phyloP scores from a whole-genome alignment of 140 eudicot genomes.

The Ambrosia hybrid region DNA sequence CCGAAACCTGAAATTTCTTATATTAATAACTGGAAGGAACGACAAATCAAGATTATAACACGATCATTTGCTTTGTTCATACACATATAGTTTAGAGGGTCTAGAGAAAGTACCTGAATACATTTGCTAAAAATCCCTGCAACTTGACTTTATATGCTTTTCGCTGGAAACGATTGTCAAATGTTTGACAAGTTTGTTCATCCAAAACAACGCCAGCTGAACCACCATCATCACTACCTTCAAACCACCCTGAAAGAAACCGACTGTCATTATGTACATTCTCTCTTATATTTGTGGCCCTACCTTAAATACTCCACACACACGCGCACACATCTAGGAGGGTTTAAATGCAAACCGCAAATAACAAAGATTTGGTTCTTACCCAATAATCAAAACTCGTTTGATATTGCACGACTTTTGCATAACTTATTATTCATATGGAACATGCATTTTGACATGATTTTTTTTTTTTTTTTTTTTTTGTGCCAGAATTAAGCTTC shows the following conservation, averaged over 20 bases:
- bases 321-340: neutral
- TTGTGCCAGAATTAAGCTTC: neutral
- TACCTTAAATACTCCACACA: constrained; percentile 1
- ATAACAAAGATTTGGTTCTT: neutral
- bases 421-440: too few relatives aligned
- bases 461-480: too few relatives aligned
- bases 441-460: constrained; percentile 11
- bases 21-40: neutral
- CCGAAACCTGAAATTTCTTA: constrained; percentile 53
- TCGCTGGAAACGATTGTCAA: constrained; percentile 73
- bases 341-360: neutral
- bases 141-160: constrained; percentile 53
- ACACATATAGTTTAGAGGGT: neutral
- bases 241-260: constrained; percentile 60
- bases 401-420: neutral
- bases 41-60: neutral
- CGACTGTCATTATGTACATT: neutral
- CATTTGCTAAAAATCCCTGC: constrained; percentile 50
- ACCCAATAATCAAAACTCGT: neutral
- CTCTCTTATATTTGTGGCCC: neutral
- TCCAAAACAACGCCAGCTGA: constrained; percentile 76
- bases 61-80: neutral
- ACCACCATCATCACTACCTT: constrained; percentile 88
- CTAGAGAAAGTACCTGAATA: constrained; percentile 59
- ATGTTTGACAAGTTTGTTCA: constrained; percentile 64